phyloP scores from a whole-genome alignment of 73 alveolate genomes.

The Tetrahymena thermophila region DNA sequence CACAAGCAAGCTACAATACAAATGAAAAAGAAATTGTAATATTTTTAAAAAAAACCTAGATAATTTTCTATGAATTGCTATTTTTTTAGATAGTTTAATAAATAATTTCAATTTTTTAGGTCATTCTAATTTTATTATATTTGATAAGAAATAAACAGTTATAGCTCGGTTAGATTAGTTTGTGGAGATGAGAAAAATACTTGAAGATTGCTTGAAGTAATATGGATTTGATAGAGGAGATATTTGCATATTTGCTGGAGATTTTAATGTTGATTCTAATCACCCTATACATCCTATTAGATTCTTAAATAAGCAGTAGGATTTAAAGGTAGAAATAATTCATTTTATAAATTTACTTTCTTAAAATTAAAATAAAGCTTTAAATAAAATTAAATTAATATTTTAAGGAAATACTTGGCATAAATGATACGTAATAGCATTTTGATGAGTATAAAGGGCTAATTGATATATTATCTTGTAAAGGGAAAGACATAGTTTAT shows the following conservation, averaged over 20 bases:
- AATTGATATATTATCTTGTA: neutral
- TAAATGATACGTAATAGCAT: neutral
- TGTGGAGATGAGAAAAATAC: slow-evolving; percentile 43
- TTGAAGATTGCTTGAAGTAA: slow-evolving; percentile 41
- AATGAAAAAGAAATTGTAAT: slow-evolving; percentile 26
- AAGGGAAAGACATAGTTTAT: neutral
- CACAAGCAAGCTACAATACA: slow-evolving; percentile 75
- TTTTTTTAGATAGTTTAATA: neutral
- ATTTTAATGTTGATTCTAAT: slow-evolving; percentile 73
- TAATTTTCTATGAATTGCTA: neutral
- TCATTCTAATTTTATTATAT: neutral
- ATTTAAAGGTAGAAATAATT: neutral
- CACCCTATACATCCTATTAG: neutral
- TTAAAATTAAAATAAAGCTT: neutral
- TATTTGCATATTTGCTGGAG: slow-evolving; percentile 64
- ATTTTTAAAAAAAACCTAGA: neutral
- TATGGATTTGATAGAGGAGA: slow-evolving; percentile 41
- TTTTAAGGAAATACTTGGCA: neutral
- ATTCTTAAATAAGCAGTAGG: neutral
- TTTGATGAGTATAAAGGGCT: neutral
- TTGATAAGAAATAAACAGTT: slow-evolving; percentile 51
- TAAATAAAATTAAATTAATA: neutral
- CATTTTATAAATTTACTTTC: neutral
- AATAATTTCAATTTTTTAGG: no score
- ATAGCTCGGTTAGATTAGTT: slow-evolving; percentile 54